phyloP scores from a whole-genome alignment of 176 grass and related monocot species.

The Hsuehochloa calcarea region DNA sequence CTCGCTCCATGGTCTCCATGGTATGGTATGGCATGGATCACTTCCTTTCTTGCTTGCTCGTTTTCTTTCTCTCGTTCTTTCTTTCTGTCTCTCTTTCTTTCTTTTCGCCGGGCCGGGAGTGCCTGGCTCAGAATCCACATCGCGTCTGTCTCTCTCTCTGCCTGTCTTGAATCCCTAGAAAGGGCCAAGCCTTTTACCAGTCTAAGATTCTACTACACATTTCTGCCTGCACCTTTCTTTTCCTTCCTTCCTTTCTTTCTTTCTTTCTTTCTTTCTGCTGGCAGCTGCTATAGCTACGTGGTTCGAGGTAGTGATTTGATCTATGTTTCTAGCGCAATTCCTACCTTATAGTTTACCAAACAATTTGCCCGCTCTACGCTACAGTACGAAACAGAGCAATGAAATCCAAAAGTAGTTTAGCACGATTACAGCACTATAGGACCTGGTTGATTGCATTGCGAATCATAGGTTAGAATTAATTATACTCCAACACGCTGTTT shows the following conservation, averaged over 20 bases:
- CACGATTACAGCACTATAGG: not conserved
- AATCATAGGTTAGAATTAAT: not conserved
- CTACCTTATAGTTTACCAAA: not conserved
- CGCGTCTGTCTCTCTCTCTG: slow-evolving; percentile 3
- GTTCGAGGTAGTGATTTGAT: not conserved
- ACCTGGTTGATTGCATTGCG: not conserved
- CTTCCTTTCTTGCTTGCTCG: not conserved
- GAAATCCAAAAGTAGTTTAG: not conserved
- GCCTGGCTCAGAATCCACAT: slow-evolving; percentile 38
- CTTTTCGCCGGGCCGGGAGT: not conserved
- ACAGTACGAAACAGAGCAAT: not conserved
- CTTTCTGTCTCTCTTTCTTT: not conserved
- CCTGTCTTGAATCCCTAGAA: slow-evolving; percentile 32
- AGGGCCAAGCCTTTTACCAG: slow-evolving; percentile 35
- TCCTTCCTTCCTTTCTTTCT: not conserved
- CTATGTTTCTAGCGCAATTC: not conserved
- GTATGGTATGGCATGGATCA: not conserved
- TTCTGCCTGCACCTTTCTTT: not conserved
- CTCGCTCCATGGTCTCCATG: not conserved
- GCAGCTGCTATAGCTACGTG: not conserved
- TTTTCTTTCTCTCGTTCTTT: not conserved
- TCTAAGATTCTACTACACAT: slow-evolving; percentile 19
- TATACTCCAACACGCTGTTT: not conserved
- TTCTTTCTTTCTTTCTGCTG: not conserved
- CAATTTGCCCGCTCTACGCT: not conserved